Percentiles rank a stretch among this genome's conserved stretches.
phyloP scores from a whole-genome alignment of 208 protist genomes.

The Crithidia mellificae region DNA sequence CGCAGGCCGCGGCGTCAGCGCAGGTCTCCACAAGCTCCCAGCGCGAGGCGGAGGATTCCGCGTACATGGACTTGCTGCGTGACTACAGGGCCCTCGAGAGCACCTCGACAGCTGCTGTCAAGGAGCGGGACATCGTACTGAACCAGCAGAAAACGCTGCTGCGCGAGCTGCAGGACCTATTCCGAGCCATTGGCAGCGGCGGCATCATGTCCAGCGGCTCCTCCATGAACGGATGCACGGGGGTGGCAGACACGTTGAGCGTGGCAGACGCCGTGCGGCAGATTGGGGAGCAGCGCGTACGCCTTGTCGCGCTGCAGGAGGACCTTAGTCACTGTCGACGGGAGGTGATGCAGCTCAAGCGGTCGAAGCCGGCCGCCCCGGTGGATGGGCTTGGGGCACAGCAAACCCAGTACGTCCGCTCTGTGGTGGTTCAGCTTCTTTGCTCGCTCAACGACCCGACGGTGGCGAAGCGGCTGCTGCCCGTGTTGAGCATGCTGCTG shows the following conservation, averaged over 20 bases:
- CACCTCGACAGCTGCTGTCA: conserved; percentile 18
- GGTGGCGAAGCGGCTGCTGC: conserved; percentile 66
- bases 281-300: conserved; percentile 20
- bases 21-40: background rate
- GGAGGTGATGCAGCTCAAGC: conserved; percentile 28
- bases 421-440: conserved; percentile 74
- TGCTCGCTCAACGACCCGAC: conserved; percentile 47
- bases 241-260: background rate
- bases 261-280: conserved; percentile 2
- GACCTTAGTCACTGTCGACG: conserved; percentile 16
- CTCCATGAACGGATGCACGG: background rate
- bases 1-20: background rate
- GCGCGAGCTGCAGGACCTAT: conserved; percentile 24
- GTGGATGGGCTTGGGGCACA: conserved; percentile 47
- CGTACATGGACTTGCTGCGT: conserved; percentile 56
- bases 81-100: conserved; percentile 57
- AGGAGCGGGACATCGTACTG: conserved; percentile 37
- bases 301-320: conserved; percentile 14
- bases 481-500: conserved; percentile 76
- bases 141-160: conserved; percentile 35
- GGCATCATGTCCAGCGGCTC: background rate
- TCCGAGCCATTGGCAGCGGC: background rate
- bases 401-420: conserved; percentile 68
- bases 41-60: conserved; percentile 24
- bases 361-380: conserved; percentile 3